These are phyloP conservation scores for Russula lepida DNA, from an alignment of 768 basidiomycete species.

Conservation along the genomic window DNA sequence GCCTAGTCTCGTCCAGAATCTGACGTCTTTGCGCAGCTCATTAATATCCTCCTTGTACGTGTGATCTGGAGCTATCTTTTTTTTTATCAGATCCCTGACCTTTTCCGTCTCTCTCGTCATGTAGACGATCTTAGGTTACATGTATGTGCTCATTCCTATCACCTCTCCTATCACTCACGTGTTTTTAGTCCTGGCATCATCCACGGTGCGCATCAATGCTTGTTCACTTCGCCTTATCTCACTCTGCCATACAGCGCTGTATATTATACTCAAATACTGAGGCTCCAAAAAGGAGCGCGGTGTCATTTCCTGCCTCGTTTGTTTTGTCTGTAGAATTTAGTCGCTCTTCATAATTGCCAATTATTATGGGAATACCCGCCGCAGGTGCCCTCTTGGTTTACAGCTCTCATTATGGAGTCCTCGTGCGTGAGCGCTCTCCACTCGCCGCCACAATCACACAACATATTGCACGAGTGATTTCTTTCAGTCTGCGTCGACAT, in stretches of 20 bases:
- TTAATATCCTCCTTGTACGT: conserved; percentile 64
- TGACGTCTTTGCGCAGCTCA: conserved; percentile 28
- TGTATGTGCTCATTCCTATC: conserved; percentile 39
- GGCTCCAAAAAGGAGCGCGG: neutral
- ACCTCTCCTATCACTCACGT: conserved; percentile 10
- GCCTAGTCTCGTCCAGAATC: neutral
- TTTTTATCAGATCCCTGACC: neutral
- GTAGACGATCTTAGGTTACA: conserved; percentile 64
- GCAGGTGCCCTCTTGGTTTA: neutral
- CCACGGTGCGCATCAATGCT: conserved; percentile 39
- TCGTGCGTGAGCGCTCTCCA: neutral
- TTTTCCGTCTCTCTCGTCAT: neutral
- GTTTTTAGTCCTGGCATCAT: conserved; percentile 61
- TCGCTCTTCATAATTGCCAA: neutral
- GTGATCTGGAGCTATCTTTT: neutral
- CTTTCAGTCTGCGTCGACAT: conserved; percentile 23
- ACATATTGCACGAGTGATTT: neutral
- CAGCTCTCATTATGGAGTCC: no score
- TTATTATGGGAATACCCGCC: neutral
- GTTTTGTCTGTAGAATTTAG: neutral
- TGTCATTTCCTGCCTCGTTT: neutral
- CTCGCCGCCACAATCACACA: neutral
- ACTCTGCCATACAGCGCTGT: conserved; percentile 43
- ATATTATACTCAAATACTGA: conserved; percentile 75
- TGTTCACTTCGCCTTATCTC: neutral